Percentiles rank a stretch among this genome's conserved stretches.
Conservation (phyloP, 2,329 filamentous ascomycete species). For the Magnaporthiopsis rhizophila region DNA sequence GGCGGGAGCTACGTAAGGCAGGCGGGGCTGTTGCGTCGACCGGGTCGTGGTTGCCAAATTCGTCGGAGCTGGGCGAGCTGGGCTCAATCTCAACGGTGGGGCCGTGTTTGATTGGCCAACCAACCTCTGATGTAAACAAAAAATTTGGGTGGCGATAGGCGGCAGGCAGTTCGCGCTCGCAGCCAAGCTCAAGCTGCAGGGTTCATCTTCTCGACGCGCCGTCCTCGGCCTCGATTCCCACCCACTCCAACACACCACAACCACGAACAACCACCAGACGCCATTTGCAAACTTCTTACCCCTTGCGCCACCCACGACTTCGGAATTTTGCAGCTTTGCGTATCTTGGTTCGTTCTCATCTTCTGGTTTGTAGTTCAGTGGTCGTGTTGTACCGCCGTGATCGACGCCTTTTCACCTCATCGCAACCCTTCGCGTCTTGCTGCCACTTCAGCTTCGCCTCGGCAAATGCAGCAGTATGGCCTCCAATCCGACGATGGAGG, state of each 20-base stretch:
- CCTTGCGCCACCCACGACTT: background rate
- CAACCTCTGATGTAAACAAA: background rate
- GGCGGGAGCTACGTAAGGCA: too few species aligned
- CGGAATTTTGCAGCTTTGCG: background rate
- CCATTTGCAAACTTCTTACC: background rate
- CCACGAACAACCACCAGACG: background rate
- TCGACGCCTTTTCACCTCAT: background rate
- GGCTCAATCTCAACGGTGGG: background rate
- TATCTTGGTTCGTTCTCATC: too few species aligned
- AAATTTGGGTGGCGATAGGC: background rate
- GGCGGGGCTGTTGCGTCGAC: background rate
- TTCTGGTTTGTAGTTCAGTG: background rate
- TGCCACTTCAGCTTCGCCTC: background rate
- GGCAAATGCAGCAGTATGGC: constrained; percentile 4
- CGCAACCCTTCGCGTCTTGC: background rate
- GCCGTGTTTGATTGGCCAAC: background rate
- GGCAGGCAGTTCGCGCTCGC: background rate
- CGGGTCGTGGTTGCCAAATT: background rate
- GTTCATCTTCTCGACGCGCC: background rate
- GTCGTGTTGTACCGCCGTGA: background rate
- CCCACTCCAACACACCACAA: background rate
- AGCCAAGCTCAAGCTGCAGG: background rate
- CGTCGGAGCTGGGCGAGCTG: background rate
- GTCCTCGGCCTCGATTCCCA: background rate
- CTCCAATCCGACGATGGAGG: constrained; percentile 6